Base-by-base conservation (phyloP, 164 flowering plant species). In the Liquidambar formosana region DNA sequence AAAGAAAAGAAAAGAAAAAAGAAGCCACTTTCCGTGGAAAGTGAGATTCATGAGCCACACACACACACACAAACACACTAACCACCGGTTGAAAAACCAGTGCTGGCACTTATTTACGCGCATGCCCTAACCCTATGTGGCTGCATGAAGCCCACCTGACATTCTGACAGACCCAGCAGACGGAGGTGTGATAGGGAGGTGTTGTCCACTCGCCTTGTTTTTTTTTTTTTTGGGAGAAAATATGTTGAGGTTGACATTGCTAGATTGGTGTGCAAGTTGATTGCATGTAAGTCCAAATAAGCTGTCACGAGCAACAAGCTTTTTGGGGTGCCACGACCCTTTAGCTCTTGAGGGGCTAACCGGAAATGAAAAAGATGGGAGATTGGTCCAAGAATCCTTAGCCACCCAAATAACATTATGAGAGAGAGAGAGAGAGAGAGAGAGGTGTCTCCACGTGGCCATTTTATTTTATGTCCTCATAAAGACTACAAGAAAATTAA, bases 271-370 rank as follows among this genome's bases (percentile, higher is more conserved):
- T 21, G 64, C 64, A 68, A 73, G 63, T 64, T 56, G 69, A 27
- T 60, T 26, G 10, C 57, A 46, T 53, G 57, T 8, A 64, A 57
- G 43, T 68, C 69, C 70, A 64, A 64, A 65, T 0, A n/a, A 65
- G 77, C 48, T 74, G 73, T 69, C 73, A 74, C 73, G 45, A 74
- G 70, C 56, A 44, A 16, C 9, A 23, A 69, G 56, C 77, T 74
- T 74, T 74, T 69, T 16, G 76, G 25, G 62, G 38, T 33, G 54
- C 18, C 11, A 49, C 51, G 61, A 27, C 57, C 57, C 23, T 38
- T 57, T 18, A 41, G 60, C 19, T 0, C 25, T 57, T 47, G 69
- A 68, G 49, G 51, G 57, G 75, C 51, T 16, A 13, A 14, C 28
- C 4, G 49, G 16, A 48, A 57, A 11, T 11, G 63, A 59, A 57